These are phyloP conservation scores for Nannochloris sp. DNA, from an alignment of 139 green algal species.

Conservation along the genomic window DNA sequence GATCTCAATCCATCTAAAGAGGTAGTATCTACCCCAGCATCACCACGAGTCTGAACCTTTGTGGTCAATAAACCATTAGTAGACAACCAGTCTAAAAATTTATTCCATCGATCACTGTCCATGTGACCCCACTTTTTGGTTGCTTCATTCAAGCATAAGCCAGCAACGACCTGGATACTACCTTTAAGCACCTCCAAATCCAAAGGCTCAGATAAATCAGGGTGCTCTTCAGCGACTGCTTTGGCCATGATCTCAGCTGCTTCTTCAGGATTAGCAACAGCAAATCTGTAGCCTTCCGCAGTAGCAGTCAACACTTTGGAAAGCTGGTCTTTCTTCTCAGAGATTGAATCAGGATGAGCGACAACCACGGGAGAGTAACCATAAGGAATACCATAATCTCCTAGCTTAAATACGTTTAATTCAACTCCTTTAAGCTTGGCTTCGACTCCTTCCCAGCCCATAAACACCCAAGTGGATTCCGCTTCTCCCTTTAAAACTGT, in stretches of 20 bases:
- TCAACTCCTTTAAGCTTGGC: constrained; percentile 53
- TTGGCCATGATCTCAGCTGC: constrained; percentile 31
- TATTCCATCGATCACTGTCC: constrained; percentile 38
- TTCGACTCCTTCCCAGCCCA: constrained; percentile 76
- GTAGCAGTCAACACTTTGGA: constrained; percentile 51
- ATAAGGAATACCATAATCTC: constrained; percentile 62
- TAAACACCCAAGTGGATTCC: constrained; percentile 85
- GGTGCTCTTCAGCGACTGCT: background rate
- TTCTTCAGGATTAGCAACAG: constrained; percentile 42
- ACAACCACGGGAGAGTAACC: constrained; percentile 64
- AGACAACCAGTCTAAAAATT: constrained; percentile 70
- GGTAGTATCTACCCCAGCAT: constrained; percentile 5
- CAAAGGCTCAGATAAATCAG: constrained; percentile 35
- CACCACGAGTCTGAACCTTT: constrained; percentile 18
- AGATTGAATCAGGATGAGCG: constrained; percentile 40
- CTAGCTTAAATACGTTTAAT: constrained; percentile 66
- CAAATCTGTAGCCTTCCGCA: constrained; percentile 44
- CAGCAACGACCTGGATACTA: background rate
- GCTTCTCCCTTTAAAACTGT: constrained; percentile 63
- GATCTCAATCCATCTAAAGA: constrained; percentile 50
- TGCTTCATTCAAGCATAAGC: background rate
- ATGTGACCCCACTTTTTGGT: constrained; percentile 35
- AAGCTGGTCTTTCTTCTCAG: background rate
- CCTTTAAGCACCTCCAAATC: constrained; percentile 5
- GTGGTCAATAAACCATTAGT: constrained; percentile 50